Evolutionary conservation across 495 filamentous ascomycete species (phyloP), one percentile per base, ranked within the genome.

Genomic region (Podospora pseudopauciseta): DNA sequence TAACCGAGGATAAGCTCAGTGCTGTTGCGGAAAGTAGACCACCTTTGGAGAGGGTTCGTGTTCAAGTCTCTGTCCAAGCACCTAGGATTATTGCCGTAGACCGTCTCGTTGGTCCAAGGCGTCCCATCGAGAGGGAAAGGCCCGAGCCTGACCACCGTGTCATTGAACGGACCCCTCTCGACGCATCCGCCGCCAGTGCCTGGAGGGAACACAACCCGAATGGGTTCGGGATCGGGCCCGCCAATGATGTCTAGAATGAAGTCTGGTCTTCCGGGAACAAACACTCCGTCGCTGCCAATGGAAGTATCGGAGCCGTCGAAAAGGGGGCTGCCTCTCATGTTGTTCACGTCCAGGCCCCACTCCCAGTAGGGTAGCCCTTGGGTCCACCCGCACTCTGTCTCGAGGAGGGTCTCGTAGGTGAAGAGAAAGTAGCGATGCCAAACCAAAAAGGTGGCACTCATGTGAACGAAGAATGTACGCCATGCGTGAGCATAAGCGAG

Each of bases 351-450:
- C n/a, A 82, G 79, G 13, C 81, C 75, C 86, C 87, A 90, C 72
- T 91, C 83, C 88, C 87, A 90, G 79, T 89, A 90, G 11, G 75
- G 75, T 20, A 79, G 75, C 44, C 67, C 72, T 66, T 44, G 68
- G 2, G 77, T 85, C 74, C 91, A 93, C 57, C 88, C 89, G 75
- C 91, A 93, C 70, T 91, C 88, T n/a, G 88, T 81, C 39, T 49
- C 39, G 56, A 93, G 81, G 4, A 86, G 84, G 69, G 86, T 77
- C 75, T 92, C 91, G 70, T 87, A 91, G 7, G 80, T 74, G 73
- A 80, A 85, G 62, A 86, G 82, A 75, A 86, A 92, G 71, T 90
- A 87, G 3, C 91, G 83, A 71, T 93, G 90, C 88, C 89, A 93
- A 7, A 86, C 79, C 28, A 92, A 78, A 74, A 93, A 90, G 61